Evolutionary conservation across 108 stramenopile genomes (phyloP).

Genomic region (Cyclotella sp.): DNA sequence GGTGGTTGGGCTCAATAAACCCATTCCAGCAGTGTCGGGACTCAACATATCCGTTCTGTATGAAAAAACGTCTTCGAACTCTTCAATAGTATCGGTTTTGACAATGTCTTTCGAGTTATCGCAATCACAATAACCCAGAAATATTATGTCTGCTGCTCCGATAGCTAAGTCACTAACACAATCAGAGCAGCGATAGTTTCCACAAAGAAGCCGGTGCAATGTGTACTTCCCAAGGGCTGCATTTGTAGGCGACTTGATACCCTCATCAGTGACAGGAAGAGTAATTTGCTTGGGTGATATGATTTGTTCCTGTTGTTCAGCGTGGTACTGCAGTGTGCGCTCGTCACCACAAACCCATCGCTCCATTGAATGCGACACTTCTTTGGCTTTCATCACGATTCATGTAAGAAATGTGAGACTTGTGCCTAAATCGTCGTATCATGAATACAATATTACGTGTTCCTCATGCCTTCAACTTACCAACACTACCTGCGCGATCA

Average conservation of each 20-base stretch:
- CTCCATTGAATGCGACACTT: background rate
- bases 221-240: conserved; percentile 7
- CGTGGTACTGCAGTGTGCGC: conserved; percentile 4
- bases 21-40: background rate
- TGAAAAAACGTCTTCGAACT: background rate
- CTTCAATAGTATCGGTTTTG: background rate
- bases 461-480: background rate
- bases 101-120: conserved; percentile 1
- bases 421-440: background rate
- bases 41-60: background rate
- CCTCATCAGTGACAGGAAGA: background rate
- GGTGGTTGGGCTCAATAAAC: background rate
- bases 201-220: conserved; percentile 9
- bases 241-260: background rate
- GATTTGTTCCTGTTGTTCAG: background rate
- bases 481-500: background rate
- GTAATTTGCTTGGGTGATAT: background rate
- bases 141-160: conserved; percentile 6
- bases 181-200: conserved; percentile 6
- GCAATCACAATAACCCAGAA: background rate
- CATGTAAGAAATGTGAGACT: background rate
- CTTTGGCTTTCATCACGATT: background rate
- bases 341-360: conserved; percentile 10
- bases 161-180: conserved; percentile 12
- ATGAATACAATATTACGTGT: background rate